phyloP scores from a whole-genome alignment of 176 grass and related monocot species.

The Zizania latifolia region DNA sequence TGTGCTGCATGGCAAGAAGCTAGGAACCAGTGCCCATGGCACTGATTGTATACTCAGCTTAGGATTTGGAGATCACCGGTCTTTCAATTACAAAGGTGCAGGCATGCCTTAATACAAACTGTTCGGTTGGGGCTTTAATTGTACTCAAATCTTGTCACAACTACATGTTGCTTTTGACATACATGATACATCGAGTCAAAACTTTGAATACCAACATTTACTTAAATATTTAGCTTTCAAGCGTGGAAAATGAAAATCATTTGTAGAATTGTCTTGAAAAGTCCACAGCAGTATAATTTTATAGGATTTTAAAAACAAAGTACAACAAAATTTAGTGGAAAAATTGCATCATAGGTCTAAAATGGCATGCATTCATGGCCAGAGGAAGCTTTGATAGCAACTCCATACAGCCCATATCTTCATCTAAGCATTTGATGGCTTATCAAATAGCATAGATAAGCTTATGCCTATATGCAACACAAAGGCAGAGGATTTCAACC shows the following conservation, averaged over 20 bases:
- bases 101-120: background rate
- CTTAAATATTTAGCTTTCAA: too few relatives aligned
- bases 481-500: background rate
- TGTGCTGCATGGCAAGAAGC: background rate
- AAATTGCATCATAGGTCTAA: too few relatives aligned
- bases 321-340: too few relatives aligned
- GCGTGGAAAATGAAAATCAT: too few relatives aligned
- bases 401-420: background rate
- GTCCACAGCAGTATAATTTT: too few relatives aligned
- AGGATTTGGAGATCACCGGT: background rate
- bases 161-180: too few relatives aligned
- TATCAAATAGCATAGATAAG: background rate
- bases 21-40: background rate
- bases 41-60: background rate
- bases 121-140: background rate
- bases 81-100: background rate
- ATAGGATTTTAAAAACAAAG: too few relatives aligned
- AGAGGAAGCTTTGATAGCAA: background rate
- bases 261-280: too few relatives aligned
- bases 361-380: background rate
- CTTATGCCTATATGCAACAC: background rate
- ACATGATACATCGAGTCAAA: too few relatives aligned
- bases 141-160: too few relatives aligned
- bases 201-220: too few relatives aligned
- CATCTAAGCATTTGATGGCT: background rate